Conservation (phyloP, 2,329 filamentous ascomycete species). For the Trichoderma brevicompactum region DNA sequence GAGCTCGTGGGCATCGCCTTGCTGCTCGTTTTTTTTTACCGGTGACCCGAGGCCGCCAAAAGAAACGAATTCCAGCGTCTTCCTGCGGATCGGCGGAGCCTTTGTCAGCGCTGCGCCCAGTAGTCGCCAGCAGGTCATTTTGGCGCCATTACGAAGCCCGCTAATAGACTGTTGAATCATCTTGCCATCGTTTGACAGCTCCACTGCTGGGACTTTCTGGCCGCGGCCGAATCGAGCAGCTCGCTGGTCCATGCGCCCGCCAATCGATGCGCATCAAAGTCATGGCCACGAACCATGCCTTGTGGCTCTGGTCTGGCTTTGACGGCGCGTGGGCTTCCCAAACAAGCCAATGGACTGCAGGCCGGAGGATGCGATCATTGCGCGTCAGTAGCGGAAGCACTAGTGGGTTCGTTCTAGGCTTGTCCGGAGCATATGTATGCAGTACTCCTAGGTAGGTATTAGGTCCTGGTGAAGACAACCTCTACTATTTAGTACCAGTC, state of each 20-base stretch:
- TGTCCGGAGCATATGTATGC: too few relatives aligned
- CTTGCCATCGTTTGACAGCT: conserved; percentile 9
- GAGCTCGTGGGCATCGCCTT: background rate
- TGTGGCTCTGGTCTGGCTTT: background rate
- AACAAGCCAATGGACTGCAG: conserved; percentile 16
- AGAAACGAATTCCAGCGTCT: background rate
- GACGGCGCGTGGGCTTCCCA: background rate
- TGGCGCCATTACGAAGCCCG: conserved; percentile 23
- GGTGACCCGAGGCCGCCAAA: background rate
- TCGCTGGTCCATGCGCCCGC: conserved; percentile 15
- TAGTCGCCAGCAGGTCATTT: background rate
- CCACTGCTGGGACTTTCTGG: background rate
- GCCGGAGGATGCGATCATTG: conserved; percentile 19
- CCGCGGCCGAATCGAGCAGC: conserved; percentile 8
- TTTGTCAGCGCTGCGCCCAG: conserved; percentile 28
- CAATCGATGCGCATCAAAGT: conserved; percentile 19
- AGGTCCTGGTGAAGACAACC: too few relatives aligned
- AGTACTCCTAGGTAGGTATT: too few relatives aligned
- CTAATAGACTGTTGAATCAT: background rate
- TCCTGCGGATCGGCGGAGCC: conserved; percentile 26
- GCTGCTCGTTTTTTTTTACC: conserved; percentile 4
- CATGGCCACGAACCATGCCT: conserved; percentile 15
- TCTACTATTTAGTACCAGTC: too few relatives aligned
- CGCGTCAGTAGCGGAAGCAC: conserved; percentile 8
- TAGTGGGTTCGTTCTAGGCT: conserved; percentile 1